Conservation (phyloP, 139 green algal genomes). For the Auxenochlorella protothecoides region DNA sequence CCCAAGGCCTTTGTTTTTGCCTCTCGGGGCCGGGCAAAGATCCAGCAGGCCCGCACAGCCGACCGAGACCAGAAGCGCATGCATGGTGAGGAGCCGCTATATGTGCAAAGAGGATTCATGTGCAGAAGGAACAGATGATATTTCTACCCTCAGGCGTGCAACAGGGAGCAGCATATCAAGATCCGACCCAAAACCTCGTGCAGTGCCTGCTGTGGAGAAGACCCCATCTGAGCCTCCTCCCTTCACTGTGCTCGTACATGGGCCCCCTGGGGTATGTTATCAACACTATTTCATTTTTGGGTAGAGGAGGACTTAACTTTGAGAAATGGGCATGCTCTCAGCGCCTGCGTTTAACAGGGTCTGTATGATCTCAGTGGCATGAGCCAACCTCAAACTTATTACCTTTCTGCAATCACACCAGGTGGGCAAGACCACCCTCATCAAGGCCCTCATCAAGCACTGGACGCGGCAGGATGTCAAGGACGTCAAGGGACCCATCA, state of each 20-base stretch:
- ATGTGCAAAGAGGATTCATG: too few species aligned
- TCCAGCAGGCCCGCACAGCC: constrained; percentile 46
- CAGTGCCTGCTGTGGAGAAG: constrained; percentile 63
- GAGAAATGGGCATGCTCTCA: too few species aligned
- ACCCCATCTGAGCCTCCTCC: constrained; percentile 72
- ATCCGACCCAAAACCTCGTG: neutral
- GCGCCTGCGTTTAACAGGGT: too few species aligned
- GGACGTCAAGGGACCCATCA: constrained; percentile 87
- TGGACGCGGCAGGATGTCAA: constrained; percentile 83
- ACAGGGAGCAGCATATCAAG: too few species aligned
- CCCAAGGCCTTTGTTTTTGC: constrained; percentile 66
- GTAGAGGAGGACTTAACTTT: too few species aligned
- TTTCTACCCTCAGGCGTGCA: too few species aligned
- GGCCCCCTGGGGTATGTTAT: constrained; percentile 50
- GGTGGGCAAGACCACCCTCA: constrained; percentile 90
- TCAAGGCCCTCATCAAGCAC: constrained; percentile 90
- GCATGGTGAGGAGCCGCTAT: constrained; percentile 49
- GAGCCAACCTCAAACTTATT: neutral
- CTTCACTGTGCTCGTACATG: constrained; percentile 90
- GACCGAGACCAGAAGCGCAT: constrained; percentile 86
- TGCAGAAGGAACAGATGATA: too few species aligned
- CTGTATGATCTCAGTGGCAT: too few species aligned
- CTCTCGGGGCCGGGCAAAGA: constrained; percentile 52
- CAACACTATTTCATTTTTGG: too few species aligned
- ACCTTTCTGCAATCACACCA: constrained; percentile 2